Evolutionary conservation across 2,329 filamentous ascomycete genomes (phyloP), one percentile per base, ranked within the genome.

Genomic region (Verticillium albo-atrum): DNA sequence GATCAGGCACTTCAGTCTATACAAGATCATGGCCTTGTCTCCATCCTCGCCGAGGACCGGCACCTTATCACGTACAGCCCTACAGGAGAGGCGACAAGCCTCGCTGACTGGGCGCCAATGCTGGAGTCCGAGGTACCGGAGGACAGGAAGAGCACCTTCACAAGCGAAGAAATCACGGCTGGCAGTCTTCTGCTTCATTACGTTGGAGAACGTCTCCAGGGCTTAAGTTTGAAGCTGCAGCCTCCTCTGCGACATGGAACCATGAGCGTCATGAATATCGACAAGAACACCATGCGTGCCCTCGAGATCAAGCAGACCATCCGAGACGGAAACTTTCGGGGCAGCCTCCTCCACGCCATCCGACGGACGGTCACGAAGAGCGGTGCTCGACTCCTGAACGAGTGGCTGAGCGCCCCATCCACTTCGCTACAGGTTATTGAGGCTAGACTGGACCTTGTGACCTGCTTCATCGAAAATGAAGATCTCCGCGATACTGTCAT

Each of bases 351-450:
- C 37, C 92, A 98, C 74, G 90, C 92, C n/a, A 84, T 98, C 57
- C 86, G 93, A 61, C 85, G 89, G 57, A 99, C 95, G 0, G 90
- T 92, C 17, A 99, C 95, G 1, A 96, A 93, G 70, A 93, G 94
- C 65, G 95, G 95, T 58, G 89, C 92, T 25, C 85, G 95, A 47
- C 79, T 98, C 55, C 80, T 99, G 6, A 89, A 89, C 63, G 88
- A 92, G 65, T 92, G 95, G 80, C 77, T 99, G n/a, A 87, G 89
- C 83, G 86, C 92, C 1, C 95, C 95, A 0, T 97, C 94, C 1
- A 95, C 93, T n/a, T 96, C 89, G 9, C 74, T 97, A 4, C 77
- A 85, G 5, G 82, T 89, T 3, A 97, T 99, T 66, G 88, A 89
- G 63, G 81, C 85, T 59, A 85, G 95, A 4, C 86, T 97, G 54